Base-by-base conservation (phyloP, 495 filamentous ascomycete genomes). In the Collariella sp. region DNA sequence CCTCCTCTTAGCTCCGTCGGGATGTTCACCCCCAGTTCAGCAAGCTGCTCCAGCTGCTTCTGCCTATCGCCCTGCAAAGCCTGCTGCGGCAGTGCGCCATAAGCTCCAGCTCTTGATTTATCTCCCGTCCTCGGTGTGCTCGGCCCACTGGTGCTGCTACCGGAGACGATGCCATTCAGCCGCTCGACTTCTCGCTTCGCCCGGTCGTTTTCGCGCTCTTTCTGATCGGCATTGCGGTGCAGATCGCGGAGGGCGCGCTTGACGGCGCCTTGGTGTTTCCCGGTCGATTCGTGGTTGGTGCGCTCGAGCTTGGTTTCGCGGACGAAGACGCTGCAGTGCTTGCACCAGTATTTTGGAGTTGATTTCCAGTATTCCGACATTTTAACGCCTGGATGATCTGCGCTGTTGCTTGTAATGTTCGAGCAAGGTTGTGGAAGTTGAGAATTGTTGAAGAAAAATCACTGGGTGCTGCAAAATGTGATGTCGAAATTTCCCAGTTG, bases 301-400 rank as follows among this genome's bases (percentile, higher is more conserved):
- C 83, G 85, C 66, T 93, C 90, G 68, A 96, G 83, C 61, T 86
- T 82, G 24, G 91, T 96, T 74, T 99, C 93, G 63, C 85, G 83
- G 56, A 97, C 89, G 74, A 81, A 97, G 71, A 80, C 81, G 68
- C 81, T 82, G 81, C 93, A 99, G 76, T 94, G 87, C 70, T 97
- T 97, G 82, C 93, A 99, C 88, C 89, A 97, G 74, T 91, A 89
- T 67, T 83, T 90, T 11, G 90, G 88, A 75, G 90, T 93, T 20
- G 93, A 97, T 72, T 97, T 97, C 93, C 93, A 98, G 70, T 96
- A 91, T 80, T 96, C 94, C 1, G 93, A 84, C 93, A 98, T 98
- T 41, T 31, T 61, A 5, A 9, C 9, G 26, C 5, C 26, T 31
- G 4, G 5, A 5, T 9, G 9, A 31, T 4, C 26, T 31, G 26